Evolutionary conservation across 2,329 filamentous ascomycete genomes (phyloP).

Genomic region (Botrytis deweyae): DNA sequence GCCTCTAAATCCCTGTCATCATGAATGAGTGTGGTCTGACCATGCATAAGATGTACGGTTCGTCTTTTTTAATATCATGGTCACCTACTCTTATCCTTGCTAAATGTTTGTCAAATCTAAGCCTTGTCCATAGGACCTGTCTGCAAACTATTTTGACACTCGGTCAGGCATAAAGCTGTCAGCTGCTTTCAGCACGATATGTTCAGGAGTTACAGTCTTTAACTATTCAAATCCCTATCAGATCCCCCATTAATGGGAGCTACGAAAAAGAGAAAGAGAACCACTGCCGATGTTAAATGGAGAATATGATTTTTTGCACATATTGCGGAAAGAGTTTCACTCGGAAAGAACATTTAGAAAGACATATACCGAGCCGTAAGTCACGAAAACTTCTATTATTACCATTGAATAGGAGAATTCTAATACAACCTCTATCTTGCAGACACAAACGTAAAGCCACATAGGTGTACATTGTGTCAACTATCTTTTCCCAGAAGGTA

Average conservation of each 20-base stretch:
- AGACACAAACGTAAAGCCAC: constrained; percentile 58
- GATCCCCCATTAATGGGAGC: constrained; percentile 19
- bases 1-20: constrained; percentile 4
- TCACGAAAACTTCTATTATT: constrained; percentile 15
- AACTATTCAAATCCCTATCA: constrained; percentile 12
- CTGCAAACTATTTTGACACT: not conserved
- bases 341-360: constrained; percentile 56
- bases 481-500: constrained; percentile 52
- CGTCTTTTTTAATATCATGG: constrained; percentile 1
- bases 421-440: not conserved
- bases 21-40: constrained; percentile 13
- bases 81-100: constrained; percentile 15
- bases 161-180: constrained; percentile 5
- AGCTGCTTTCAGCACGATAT: not conserved
- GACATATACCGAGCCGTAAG: constrained; percentile 54
- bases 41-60: constrained; percentile 17
- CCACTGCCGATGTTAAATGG: constrained; percentile 13
- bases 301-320: constrained; percentile 49
- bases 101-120: constrained; percentile 13
- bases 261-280: not conserved
- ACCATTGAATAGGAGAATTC: not conserved
- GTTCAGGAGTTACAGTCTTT: not conserved
- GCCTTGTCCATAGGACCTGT: constrained; percentile 5
- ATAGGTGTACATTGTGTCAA: constrained; percentile 50
- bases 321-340: constrained; percentile 57